Percentiles rank a stretch among this genome's conserved stretches.
phyloP scores from a whole-genome alignment of 106 monocot genomes.

The Apostasia ramifera region DNA sequence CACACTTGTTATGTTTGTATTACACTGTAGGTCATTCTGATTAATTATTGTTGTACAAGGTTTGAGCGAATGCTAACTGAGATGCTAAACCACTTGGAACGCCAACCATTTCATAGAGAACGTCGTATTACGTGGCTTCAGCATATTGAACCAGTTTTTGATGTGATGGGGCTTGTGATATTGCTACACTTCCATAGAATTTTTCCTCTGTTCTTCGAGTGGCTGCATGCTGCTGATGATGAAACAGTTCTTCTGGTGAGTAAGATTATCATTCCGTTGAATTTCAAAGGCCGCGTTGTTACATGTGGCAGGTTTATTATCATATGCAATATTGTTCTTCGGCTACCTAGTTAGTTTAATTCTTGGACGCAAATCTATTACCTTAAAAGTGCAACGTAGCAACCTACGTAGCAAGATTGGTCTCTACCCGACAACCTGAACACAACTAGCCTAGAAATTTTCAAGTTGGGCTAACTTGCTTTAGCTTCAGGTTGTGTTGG shows the following conservation, averaged over 20 bases:
- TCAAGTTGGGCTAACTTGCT: too few relatives aligned
- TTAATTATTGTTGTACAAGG: slow-evolving; percentile 28
- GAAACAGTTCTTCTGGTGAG: slow-evolving; percentile 77
- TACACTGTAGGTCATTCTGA: background rate
- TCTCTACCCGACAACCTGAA: too few relatives aligned
- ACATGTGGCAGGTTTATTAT: too few relatives aligned
- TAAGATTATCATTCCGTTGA: background rate
- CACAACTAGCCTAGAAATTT: too few relatives aligned
- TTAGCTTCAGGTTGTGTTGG: too few relatives aligned
- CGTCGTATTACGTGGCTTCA: slow-evolving; percentile 75
- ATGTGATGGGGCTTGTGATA: slow-evolving; percentile 81
- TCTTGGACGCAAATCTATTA: background rate
- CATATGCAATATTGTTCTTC: too few relatives aligned
- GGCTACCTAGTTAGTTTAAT: background rate
- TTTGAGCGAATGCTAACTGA: slow-evolving; percentile 73
- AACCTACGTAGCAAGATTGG: too few relatives aligned
- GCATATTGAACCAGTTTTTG: slow-evolving; percentile 68
- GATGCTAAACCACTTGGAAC: slow-evolving; percentile 92
- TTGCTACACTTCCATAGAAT: slow-evolving; percentile 78
- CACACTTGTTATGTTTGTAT: background rate
- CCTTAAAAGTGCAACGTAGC: too few relatives aligned
- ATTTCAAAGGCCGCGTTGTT: background rate
- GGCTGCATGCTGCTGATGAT: slow-evolving; percentile 93
- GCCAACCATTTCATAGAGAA: slow-evolving; percentile 68
- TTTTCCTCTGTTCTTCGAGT: slow-evolving; percentile 81